Base-by-base conservation (phyloP, 805 yeast genomes). In the Saccharomycopsis vini region DNA sequence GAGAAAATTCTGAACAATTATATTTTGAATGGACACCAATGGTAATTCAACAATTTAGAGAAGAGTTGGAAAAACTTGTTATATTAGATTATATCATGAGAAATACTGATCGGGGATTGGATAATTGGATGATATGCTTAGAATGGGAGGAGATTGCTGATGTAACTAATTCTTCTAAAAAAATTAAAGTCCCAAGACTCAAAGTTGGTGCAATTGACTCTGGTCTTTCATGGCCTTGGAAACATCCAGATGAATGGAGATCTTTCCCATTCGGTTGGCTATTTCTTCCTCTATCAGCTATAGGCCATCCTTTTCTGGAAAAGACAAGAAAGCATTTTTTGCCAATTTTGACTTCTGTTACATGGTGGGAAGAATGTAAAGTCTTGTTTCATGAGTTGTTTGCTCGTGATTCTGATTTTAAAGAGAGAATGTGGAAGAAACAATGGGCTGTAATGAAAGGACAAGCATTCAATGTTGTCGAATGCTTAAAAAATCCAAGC, bases 211-310 rank as follows among this genome's bases (percentile, higher is more conserved):
- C 89, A 1, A 81, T 81, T 36, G 89, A 81, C 54, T 79, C 84
- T 13, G 88, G 88, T 0, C 63, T 81, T 24, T 69, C 88, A 0
- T 81, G 78, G 52, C 89, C 90, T 4, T 81, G 87, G 87, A 81
- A 81, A 54, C 86, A 80, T 51, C 89, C 89, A 0, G 84, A 81
- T 58, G 87, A 80, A 54, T 80, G 88, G 86, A 62, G 89, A 44
- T 77, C 85, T 0, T 81, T 78, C 52, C 89, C 89, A 0, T 81
- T 72, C 60, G 89, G 89, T 0, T 81, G 90, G 90, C 60, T 81
- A 21, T 80, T 76, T 52, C 59, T 81, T 28, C 89, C 89, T 0
- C 59, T 72, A 10, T 65, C 74, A 9, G 56, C 81, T 4, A 75
- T 81, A 40, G 85, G 85, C 0, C 80, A 73, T 46, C 87, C 87